Base-by-base conservation (phyloP, 352 stramenopile species). In the Globisporangium parvum region DNA sequence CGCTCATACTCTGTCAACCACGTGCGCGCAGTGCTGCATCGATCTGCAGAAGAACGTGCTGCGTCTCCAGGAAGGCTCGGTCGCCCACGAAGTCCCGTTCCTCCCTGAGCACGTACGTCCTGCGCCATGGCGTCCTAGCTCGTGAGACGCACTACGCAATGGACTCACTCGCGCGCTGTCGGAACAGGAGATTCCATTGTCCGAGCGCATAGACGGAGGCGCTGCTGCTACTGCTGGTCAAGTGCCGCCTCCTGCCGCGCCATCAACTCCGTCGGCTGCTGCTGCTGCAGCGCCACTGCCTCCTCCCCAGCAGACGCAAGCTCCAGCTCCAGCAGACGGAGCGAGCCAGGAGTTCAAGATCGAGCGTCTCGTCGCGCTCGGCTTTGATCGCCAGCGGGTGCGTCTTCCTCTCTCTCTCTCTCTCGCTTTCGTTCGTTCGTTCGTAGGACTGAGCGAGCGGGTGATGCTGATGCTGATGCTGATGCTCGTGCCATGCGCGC, bases 31-130 rank as follows among this genome's bases (percentile, higher is more conserved):
- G 67, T 98, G 94, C 72, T 89, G 65, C 58, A 98, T 99, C 60
- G 96, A 99, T 73, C 83, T 99, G 23, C 66, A 84, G 26, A 88
- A 92, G 49, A 97, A 96, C 62, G 79, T 87, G 6, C 71, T 99
- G 18, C 79, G 85, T 44, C 71, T 97, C 14, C 77, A 86, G 9
- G 85, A 90, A 67, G 71, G 65, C 14, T 59, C 77, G 4, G 69
- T 65, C 5, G 73, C 69, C 33, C 86, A 97, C 51, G 82, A 95
- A 47, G 81, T 96, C 26, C 53, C 71, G 6, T 97, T 97, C 57
- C 70, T 97, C 28, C 70, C 84, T 20, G 89, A 97, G 46, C 79
- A 92, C 58, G 84, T 94, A 77, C 49, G 69, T 70, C 5, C 1
- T 47, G 10, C 17, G 23, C 24, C 11, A 37, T 18, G 45, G 14